Percentiles rank a stretch among this genome's conserved stretches.
These are phyloP conservation scores for Albugo candida DNA, from an alignment of 352 stramenopile species.

Conservation along the genomic window DNA sequence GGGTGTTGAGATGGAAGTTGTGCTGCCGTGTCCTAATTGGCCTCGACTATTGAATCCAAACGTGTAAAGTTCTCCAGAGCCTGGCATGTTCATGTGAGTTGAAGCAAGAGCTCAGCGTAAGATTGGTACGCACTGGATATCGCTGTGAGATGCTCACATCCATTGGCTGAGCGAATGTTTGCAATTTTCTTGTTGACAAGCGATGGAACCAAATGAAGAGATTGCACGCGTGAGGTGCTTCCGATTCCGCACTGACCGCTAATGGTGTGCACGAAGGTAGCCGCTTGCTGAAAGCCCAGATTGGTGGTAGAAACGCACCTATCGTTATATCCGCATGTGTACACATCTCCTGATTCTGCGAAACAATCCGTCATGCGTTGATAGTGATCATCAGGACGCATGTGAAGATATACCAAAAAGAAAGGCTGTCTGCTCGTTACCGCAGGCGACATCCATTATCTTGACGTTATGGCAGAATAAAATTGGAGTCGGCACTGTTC, in stretches of 20 bases:
- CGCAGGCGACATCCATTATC: slow-evolving; percentile 67
- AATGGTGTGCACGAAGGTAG: not conserved
- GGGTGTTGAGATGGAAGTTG: slow-evolving; percentile 1
- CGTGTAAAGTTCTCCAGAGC: slow-evolving; percentile 62
- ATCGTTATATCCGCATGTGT: slow-evolving; percentile 85
- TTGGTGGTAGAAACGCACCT: slow-evolving; percentile 16
- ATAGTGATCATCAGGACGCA: not conserved
- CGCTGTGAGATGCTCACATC: slow-evolving; percentile 80
- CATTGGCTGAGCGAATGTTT: slow-evolving; percentile 80
- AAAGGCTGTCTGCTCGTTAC: slow-evolving; percentile 83
- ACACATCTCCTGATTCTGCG: slow-evolving; percentile 55
- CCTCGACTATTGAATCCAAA: slow-evolving; percentile 86
- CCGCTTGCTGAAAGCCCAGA: not conserved
- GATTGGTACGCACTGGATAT: slow-evolving; percentile 26
- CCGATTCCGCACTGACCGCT: slow-evolving; percentile 82
- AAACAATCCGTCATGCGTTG: not conserved
- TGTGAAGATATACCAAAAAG: slow-evolving; percentile 26
- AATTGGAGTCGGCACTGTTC: slow-evolving; percentile 34
- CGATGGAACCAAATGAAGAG: slow-evolving; percentile 20
- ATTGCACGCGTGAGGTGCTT: slow-evolving; percentile 50
- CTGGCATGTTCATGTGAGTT: slow-evolving; percentile 14
- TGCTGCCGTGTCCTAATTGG: slow-evolving; percentile 72
- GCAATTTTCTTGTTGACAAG: slow-evolving; percentile 38
- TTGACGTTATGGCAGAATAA: slow-evolving; percentile 8
- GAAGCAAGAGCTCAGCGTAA: not conserved